phyloP scores from a whole-genome alignment of 1,284 basidiomycete species.

The Irpex sp. region DNA sequence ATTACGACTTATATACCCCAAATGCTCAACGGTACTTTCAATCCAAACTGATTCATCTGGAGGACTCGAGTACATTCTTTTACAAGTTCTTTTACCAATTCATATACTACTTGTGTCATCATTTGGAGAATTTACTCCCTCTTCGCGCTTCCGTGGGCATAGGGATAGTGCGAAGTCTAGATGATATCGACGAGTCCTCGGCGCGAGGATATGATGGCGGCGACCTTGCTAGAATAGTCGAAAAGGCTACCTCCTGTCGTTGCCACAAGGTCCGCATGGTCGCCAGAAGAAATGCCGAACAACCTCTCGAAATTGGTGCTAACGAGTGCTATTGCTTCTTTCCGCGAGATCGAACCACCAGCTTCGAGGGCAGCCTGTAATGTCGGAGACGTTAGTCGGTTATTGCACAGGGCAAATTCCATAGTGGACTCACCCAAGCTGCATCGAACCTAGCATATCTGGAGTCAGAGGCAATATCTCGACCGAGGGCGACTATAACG shows the following conservation, averaged over 20 bases:
- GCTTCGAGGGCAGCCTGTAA: slow-evolving; percentile 18
- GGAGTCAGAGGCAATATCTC: slow-evolving; percentile 56
- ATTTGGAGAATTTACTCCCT: too few species aligned
- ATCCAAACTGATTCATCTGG: background rate
- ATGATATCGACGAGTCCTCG: slow-evolving; percentile 42
- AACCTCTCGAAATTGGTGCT: slow-evolving; percentile 64
- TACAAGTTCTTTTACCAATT: too few species aligned
- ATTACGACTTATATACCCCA: background rate
- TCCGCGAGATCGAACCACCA: slow-evolving; percentile 41
- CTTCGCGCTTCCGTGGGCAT: background rate
- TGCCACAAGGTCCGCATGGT: slow-evolving; percentile 57
- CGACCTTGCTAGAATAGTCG: slow-evolving; percentile 54
- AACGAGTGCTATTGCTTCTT: slow-evolving; percentile 56
- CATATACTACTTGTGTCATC: too few species aligned
- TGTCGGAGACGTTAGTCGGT: too few species aligned
- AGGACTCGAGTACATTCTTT: too few species aligned
- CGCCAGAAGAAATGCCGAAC: slow-evolving; percentile 45
- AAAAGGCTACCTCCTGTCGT: slow-evolving; percentile 57
- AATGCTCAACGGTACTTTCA: background rate
- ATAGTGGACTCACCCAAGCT: slow-evolving; percentile 51
- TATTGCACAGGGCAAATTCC: too few species aligned
- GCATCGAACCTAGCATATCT: slow-evolving; percentile 70
- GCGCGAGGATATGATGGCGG: slow-evolving; percentile 47
- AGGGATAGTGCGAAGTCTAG: background rate
- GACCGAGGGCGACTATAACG: slow-evolving; percentile 68